Evolutionary conservation across 2,329 filamentous ascomycete genomes (phyloP), one percentile per base, ranked within the genome.

Genomic region (Diaporthe citriasiana): DNA sequence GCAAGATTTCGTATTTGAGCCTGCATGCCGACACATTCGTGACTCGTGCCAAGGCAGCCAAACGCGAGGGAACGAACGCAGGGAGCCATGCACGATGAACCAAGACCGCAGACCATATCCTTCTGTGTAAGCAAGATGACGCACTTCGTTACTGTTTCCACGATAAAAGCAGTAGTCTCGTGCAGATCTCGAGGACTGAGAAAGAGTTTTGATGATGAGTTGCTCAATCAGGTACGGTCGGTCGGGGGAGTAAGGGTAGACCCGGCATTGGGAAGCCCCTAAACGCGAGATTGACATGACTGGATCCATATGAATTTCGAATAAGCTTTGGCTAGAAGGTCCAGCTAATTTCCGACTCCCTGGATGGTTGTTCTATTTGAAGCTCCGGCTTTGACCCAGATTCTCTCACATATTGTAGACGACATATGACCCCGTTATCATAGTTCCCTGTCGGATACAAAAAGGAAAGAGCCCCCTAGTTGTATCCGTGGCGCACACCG

Each of bases 261-360:
- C 19, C 27, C 27, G 19, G 19, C 42, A 47, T 25, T 35, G 10
- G 27, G 5, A 17, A 33, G 19, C 42, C 60, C 60, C 60, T 35
- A 27, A 33, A 65, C 35, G 17, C 10, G n/a, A 50, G 17, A 12
- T 22, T 17, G 4, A n/a, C 27, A 10, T 10, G 57, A 45, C n/a
- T 4, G 38, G 50, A 35, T 65, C 60, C 35, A 65, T 65, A 42
- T 65, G 27, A n/a, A 65, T 65, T 65, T 35, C 40, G 33, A 35
- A 65, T 65, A 65, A 65, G 33, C 60, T 65, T 50, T 22, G 42
- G 12, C 42, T 6, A 50, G 25, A 35, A 6, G 27, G 27, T 6
- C 42, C 60, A 50, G 42, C 60, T 27, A 65, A 65, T 65, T 65
- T 65, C 60, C 27, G 22, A 17, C 13, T 45, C 27, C 19, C 5